phyloP scores from a whole-genome alignment of 805 yeast genomes.

The Suhomyces xylopsoci region DNA sequence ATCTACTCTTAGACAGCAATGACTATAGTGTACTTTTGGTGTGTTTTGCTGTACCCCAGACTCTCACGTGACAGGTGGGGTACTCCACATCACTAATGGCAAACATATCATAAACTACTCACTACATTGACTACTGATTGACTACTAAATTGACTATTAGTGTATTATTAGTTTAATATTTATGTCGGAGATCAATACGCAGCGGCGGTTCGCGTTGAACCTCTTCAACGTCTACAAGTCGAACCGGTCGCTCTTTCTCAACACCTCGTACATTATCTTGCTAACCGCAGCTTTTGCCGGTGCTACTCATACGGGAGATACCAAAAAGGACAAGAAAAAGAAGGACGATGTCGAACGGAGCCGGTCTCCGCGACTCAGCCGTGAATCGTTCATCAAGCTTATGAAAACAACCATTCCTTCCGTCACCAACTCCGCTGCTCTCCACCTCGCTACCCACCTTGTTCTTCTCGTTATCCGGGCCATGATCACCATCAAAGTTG shows the following conservation, averaged over 20 bases:
- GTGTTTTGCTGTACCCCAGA: too few relatives aligned
- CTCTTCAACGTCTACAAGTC: constrained; percentile 35
- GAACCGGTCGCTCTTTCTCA: constrained; percentile 38
- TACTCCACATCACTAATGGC: background rate
- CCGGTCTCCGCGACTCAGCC: constrained; percentile 26
- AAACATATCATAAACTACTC: too few relatives aligned
- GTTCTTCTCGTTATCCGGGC: constrained; percentile 65
- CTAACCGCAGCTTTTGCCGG: constrained; percentile 43
- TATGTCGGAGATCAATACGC: background rate
- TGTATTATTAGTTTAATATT: too few relatives aligned
- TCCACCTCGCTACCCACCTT: constrained; percentile 50
- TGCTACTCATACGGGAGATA: constrained; percentile 28
- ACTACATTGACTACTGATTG: too few relatives aligned
- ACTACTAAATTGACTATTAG: too few relatives aligned
- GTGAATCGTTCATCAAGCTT: constrained; percentile 28
- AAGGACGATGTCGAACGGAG: constrained; percentile 10
- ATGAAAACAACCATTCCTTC: constrained; percentile 36
- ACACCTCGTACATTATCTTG: constrained; percentile 40
- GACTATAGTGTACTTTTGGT: too few relatives aligned
- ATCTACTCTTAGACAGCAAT: too few relatives aligned
- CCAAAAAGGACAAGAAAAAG: constrained; percentile 5
- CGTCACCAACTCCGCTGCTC: constrained; percentile 24
- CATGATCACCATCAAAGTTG: constrained; percentile 72
- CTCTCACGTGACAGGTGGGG: background rate
- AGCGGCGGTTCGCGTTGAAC: constrained; percentile 20